Evolutionary conservation across 2,329 filamentous ascomycete genomes (phyloP), one percentile per base, ranked within the genome.

Genomic region (Metarhizium album): DNA sequence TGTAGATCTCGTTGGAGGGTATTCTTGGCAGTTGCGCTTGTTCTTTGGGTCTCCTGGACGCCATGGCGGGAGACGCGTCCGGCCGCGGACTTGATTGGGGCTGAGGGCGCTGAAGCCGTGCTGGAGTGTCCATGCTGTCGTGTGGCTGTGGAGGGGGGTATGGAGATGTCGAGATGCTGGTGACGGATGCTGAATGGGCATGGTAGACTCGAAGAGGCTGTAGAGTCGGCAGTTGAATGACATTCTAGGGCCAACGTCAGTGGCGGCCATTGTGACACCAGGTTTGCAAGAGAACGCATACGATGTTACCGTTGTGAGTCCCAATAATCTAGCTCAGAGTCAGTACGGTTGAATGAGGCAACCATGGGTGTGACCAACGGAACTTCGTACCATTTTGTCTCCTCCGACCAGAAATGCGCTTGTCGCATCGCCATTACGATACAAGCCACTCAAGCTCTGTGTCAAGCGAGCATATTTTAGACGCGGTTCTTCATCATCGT

Each of bases 261-360:
- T 14, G 37, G 2, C 33, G 33, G 4, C 9, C 14, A 24, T 43
- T 18, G 22, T 11, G 24, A 13, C n/a, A 8, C 20, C 18, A 23
- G n/a, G 2, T 20, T 8, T 49, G 13, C 22, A 29, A 7, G 20
- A 42, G 14, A 24, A 38, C 47, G 71, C 85, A 74, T 76, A 94
- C 89, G 61, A 97, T 91, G 62, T 93, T 95, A 60, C 93, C 93
- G 70, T 95, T 95, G 67, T 98, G 91, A 31, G 93, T 96, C 57
- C 91, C 93, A 59, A 95, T 75, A 55, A 96, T 85, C 87, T 91
- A 69, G 57, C 13, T 58, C 72, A 69, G 51, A 52, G 54, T 59
- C 57, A 54, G 50, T 40, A 27, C 22, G 42, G 24, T 24, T 14
- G 14, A 9, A 22, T 48, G 4, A 42, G 47, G 53, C 55, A 43